Evolutionary conservation across 2,329 filamentous ascomycete genomes (phyloP), one percentile per base, ranked within the genome.

Genomic region (Ceratocystiopsis minuta): DNA sequence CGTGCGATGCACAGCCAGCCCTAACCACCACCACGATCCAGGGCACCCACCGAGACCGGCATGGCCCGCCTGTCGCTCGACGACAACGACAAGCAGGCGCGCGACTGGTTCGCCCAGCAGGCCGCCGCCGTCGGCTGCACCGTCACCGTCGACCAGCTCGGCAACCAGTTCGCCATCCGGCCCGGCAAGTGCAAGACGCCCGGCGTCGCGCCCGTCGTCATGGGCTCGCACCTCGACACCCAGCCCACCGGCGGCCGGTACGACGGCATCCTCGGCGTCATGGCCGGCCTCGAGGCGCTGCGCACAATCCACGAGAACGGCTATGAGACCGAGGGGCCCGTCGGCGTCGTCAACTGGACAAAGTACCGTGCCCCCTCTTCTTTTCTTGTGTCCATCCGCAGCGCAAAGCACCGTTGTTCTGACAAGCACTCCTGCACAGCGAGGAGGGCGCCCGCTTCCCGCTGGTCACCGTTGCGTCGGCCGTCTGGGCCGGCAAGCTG

Each of bases 381-480:
- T 40, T 16, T 41, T 34, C 4, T 3, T 6, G 11, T 14, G 44
- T n/a, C 5, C 17, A 10, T 16, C 16, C 6, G 9, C 5, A 7
- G 7, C 6, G 7, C n/a, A 39, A 17, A 18, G 20, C 24, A 6
- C 11, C 24, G 2, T 28, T 10, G 6, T 28, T n/a, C 36, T 18
- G 18, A 37, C 24, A n/a, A n/a, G n/a, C 34, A 20, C 28, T 35
- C 20, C 35, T n/a, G 28, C 20, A 11, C 31, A 80, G 76, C 51
- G 83, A 88, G 60, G 84, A 90, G 60, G 82, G 82, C 3, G 82
- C 82, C 1, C 70, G 82, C 0, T 88, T 88, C 46, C 80, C 82
- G 0, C 75, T 76, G 45, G 79, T 74, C 24, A 86, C 83, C 71
- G 62, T 80, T 17, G 66, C 76, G 0, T 85, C 80, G 0, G 81